Conservation (phyloP, 257 asterid species). For the Buddleja alternifolia region DNA sequence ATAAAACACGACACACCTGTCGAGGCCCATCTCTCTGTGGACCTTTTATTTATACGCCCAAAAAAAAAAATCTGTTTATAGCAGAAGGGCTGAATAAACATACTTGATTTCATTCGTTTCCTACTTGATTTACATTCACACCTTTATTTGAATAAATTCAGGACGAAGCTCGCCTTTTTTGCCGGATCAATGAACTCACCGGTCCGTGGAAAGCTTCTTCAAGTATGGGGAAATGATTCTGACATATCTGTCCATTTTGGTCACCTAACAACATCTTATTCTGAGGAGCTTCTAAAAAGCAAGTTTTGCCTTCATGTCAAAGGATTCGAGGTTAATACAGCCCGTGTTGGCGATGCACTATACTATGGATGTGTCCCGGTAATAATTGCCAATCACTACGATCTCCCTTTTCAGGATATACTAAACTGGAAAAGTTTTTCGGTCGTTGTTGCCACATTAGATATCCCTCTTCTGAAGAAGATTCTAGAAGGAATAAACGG, state of each 20-base stretch:
- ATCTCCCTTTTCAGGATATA: slow-evolving; percentile 84
- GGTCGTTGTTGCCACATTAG: slow-evolving; percentile 68
- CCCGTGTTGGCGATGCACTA: slow-evolving; percentile 82
- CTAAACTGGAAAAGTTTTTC: slow-evolving; percentile 80
- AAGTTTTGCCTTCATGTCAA: slow-evolving; percentile 91
- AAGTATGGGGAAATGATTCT: slow-evolving; percentile 74
- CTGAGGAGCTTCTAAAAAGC: slow-evolving; percentile 66
- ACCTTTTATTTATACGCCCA: too few relatives aligned
- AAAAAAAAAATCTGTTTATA: too few relatives aligned
- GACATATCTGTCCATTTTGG: slow-evolving; percentile 61
- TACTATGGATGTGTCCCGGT: slow-evolving; percentile 87
- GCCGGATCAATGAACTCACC: slow-evolving; percentile 86
- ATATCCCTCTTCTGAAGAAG: slow-evolving; percentile 75
- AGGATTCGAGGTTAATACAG: slow-evolving; percentile 94
- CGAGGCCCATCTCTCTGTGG: too few relatives aligned
- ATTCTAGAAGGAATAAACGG: slow-evolving; percentile 48
- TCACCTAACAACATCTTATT: slow-evolving; percentile 56
- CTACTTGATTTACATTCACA: not conserved
- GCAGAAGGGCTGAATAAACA: not conserved
- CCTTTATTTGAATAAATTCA: slow-evolving; percentile 33
- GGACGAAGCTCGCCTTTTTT: slow-evolving; percentile 72
- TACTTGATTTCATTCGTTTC: slow-evolving; percentile 1
- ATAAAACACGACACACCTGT: too few relatives aligned
- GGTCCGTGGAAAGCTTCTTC: slow-evolving; percentile 80
- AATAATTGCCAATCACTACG: slow-evolving; percentile 85